phyloP scores from a whole-genome alignment of 306 rosid species.

The Cucumis hystrix region DNA sequence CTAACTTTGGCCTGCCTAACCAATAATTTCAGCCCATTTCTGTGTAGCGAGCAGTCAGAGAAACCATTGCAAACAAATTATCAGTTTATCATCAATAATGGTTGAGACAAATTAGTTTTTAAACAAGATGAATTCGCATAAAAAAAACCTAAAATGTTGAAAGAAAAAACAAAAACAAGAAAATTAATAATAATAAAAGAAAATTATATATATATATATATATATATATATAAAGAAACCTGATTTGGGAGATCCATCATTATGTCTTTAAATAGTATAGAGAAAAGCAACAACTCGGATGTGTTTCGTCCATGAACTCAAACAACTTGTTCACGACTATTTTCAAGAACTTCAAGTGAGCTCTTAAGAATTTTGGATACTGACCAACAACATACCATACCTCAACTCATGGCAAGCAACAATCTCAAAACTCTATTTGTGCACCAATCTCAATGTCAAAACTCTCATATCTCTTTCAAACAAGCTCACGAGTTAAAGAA shows the following conservation, averaged over 20 bases:
- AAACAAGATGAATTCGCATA: not conserved
- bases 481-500: too few species aligned
- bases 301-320: conserved; percentile 97
- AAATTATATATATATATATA: too few species aligned
- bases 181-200: too few species aligned
- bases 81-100: not conserved
- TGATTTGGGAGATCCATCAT: conserved; percentile 88
- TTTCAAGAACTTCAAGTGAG: conserved; percentile 94
- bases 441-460: too few species aligned
- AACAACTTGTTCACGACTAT: conserved; percentile 93
- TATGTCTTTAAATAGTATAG: not conserved
- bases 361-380: conserved; percentile 90
- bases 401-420: too few species aligned
- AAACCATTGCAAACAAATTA: not conserved
- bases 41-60: conserved; percentile 16
- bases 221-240: conserved; percentile 33
- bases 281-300: conserved; percentile 44
- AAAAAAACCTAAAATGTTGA: not conserved
- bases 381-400: conserved; percentile 90
- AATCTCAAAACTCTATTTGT: too few species aligned
- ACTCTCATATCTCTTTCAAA: too few species aligned
- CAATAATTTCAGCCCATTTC: conserved; percentile 94
- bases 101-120: not conserved
- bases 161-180: too few species aligned
- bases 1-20: conserved; percentile 81